Evolutionary conservation across 352 stramenopile genomes (phyloP).

Genomic region (Phytophthora ohioensis): DNA sequence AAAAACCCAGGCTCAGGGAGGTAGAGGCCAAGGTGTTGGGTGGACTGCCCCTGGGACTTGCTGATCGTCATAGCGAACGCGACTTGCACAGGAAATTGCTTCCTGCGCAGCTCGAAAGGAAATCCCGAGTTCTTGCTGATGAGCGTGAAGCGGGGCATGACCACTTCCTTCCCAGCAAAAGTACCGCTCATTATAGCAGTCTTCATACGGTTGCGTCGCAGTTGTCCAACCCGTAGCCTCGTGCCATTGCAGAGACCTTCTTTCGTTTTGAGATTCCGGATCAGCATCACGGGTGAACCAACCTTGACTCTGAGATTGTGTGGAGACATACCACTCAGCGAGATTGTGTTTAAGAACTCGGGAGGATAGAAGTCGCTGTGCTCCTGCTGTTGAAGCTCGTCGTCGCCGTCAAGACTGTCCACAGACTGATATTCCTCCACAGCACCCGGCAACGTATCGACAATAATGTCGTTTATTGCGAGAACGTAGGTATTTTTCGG

Average conservation of each 20-base stretch:
- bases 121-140: constrained; percentile 10
- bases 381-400: not conserved
- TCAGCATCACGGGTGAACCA: not conserved
- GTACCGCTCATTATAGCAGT: not conserved
- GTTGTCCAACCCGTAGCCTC: not conserved
- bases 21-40: constrained; percentile 4
- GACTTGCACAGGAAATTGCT: constrained; percentile 4
- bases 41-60: constrained; percentile 5
- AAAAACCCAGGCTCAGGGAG: constrained; percentile 3
- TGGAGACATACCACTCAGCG: constrained; percentile 11
- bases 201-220: not conserved
- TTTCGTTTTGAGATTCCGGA: constrained; percentile 9
- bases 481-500: no score
- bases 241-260: constrained; percentile 10
- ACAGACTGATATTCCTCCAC: not conserved
- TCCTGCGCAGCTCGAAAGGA: not conserved
- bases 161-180: not conserved
- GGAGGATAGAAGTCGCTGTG: not conserved
- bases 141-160: not conserved
- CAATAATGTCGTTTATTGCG: not conserved
- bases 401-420: not conserved
- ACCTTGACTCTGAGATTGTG: constrained; percentile 11
- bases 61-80: constrained; percentile 10
- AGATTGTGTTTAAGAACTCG: constrained; percentile 6
- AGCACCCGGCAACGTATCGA: not conserved